Percentiles rank a stretch among this genome's conserved stretches.
Evolutionary conservation across 140 eudicot species (phyloP).

Genomic region (Anethum foeniculum): DNA sequence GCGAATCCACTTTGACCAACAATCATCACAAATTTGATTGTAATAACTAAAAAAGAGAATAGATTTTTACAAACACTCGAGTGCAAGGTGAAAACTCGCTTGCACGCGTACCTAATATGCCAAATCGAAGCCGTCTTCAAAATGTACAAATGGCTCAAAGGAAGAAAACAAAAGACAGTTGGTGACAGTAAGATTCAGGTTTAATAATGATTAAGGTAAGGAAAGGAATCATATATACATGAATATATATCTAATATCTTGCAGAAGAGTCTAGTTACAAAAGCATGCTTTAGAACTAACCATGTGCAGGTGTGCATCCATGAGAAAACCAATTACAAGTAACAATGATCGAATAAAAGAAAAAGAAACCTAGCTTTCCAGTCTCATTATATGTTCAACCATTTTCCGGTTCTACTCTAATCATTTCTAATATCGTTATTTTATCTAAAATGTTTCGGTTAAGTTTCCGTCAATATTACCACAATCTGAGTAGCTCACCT

Average conservation of each 20-base stretch:
- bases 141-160: background rate
- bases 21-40: background rate
- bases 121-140: background rate
- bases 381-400: background rate
- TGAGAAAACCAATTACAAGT: background rate
- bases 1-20: background rate
- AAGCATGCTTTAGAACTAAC: background rate
- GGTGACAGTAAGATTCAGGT: background rate
- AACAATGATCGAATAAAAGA: background rate
- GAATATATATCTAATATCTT: background rate
- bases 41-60: background rate
- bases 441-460: too few species aligned
- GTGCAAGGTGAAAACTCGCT: background rate
- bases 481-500: too few species aligned
- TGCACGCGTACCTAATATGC: background rate
- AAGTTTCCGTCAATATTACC: too few species aligned
- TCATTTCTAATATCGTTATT: too few species aligned
- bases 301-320: constrained; percentile 10
- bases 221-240: background rate
- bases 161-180: background rate
- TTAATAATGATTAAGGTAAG: background rate
- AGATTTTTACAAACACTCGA: background rate
- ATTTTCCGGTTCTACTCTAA: too few species aligned
- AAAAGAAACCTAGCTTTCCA: background rate
- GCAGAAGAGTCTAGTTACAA: background rate